Evolutionary conservation across 305 asterid species (phyloP).

Genomic region (Fraxinus floribunda): DNA sequence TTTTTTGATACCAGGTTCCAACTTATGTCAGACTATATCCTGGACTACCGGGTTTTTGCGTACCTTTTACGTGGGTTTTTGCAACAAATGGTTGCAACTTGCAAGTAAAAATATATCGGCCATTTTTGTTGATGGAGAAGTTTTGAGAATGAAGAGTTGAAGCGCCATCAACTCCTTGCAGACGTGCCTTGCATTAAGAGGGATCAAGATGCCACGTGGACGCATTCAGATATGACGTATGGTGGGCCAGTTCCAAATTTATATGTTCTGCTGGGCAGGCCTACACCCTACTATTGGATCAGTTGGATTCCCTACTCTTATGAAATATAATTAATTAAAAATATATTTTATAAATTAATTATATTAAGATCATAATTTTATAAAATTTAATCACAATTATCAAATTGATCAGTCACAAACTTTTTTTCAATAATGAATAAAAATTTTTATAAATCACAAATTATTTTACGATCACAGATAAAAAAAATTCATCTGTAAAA

Average conservation of each 20-base stretch:
- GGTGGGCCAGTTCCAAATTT: background rate
- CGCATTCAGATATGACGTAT: background rate
- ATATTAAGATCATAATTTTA: too few species aligned
- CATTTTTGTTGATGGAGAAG: background rate
- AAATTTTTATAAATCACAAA: too few species aligned
- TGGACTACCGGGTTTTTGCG: background rate
- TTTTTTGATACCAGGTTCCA: too few species aligned
- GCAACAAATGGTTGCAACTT: slow-evolving; percentile 4
- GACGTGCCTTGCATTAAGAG: slow-evolving; percentile 40
- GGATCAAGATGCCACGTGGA: slow-evolving; percentile 9
- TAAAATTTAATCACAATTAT: too few species aligned
- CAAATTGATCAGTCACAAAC: too few species aligned
- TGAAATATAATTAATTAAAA: too few species aligned
- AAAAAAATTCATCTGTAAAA: too few species aligned
- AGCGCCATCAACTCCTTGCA: slow-evolving; percentile 1
- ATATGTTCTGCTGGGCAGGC: background rate
- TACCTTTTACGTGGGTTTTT: background rate
- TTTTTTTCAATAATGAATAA: too few species aligned
- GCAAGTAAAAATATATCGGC: background rate
- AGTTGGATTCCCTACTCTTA: too few species aligned
- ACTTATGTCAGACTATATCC: too few species aligned
- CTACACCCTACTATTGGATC: background rate
- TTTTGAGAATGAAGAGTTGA: background rate
- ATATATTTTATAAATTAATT: too few species aligned
- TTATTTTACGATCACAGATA: too few species aligned